Percentiles rank a stretch among this genome's conserved stretches.
Evolutionary conservation across 2,329 filamentous ascomycete genomes (phyloP).

Genomic region (Claviceps maximensis): DNA sequence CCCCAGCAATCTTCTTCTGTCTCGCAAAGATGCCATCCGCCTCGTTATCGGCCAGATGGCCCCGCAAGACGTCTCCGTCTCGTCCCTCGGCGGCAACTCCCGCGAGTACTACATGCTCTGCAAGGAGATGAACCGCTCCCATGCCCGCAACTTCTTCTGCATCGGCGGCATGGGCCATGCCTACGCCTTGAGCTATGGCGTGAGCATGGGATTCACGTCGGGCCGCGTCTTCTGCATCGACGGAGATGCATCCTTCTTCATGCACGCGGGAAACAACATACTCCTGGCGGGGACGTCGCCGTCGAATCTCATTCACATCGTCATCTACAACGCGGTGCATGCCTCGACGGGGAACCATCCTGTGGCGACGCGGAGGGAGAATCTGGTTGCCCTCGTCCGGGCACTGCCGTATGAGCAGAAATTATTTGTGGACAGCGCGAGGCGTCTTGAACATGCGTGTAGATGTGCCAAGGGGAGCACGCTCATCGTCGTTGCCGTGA

Average conservation of each 20-base stretch:
- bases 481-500: background rate
- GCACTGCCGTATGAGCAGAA: slow-evolving; percentile 1
- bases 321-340: slow-evolving; percentile 3
- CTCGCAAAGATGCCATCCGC: background rate
- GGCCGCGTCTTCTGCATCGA: slow-evolving; percentile 2
- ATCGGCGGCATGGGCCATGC: slow-evolving; percentile 3
- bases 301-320: background rate
- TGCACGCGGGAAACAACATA: slow-evolving; percentile 3
- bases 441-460: background rate
- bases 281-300: background rate
- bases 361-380: background rate
- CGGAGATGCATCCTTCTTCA: slow-evolving; percentile 2
- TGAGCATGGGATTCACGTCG: background rate
- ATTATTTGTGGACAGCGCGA: background rate
- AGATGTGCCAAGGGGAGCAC: background rate
- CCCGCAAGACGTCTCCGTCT: background rate
- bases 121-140: background rate
- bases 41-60: background rate
- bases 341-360: slow-evolving; percentile 2
- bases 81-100: slow-evolving; percentile 2
- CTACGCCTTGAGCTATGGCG: slow-evolving; percentile 1
- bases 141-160: slow-evolving; percentile 1
- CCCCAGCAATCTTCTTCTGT: background rate
- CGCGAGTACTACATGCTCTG: slow-evolving; percentile 5
- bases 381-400: background rate